Evolutionary conservation across 768 basidiomycete species (phyloP), one percentile per base, ranked within the genome.

Genomic region (Mycena amicta): DNA sequence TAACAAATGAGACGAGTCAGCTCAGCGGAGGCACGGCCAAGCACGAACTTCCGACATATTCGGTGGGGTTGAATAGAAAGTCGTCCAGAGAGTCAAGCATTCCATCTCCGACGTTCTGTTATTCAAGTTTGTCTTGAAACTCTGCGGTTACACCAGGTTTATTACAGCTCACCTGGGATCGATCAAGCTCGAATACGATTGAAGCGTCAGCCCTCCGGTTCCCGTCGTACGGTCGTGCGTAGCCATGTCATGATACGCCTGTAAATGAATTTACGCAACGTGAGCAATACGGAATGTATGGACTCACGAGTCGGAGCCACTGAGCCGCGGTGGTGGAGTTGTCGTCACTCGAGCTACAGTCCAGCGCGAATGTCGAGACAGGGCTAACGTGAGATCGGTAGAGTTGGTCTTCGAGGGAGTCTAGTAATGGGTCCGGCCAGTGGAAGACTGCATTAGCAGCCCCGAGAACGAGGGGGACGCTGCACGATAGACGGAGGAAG

Each of bases 191-290:
- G 67, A n/a, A n/a, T n/a, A n/a, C n/a, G n/a, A n/a, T n/a, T n/a
- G n/a, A n/a, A n/a, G n/a, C n/a, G n/a, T n/a, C 68, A 69, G 8
- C 11, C 68, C 68, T 18, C 68, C 68, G n/a, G 56, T 54, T 2
- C 68, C 68, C 25, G 41, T 50, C 22, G 30, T 22, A 8, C 40
- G 37, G 50, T 69, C 49, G 29, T 59, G 51, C 3, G 68, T 66
- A 20, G 64, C 60, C 47, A 64, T 55, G 54, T 69, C 66, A 47
- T 69, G 68, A 45, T 50, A 66, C 1, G 62, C 64, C 55, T 53
- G 28, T 13, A 16, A 26, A 11, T 22, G 29, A 47, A 26, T 47
- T n/a, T n/a, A n/a, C n/a, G n/a, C 18, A 29, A 50, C 22, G 1
- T 16, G 28, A 27, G n/a, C 15, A 12, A 12, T 30, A n/a, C 12